These are phyloP conservation scores for Fragilariopsis cylindrus DNA, from an alignment of 108 stramenopile genomes.

Conservation along the genomic window DNA sequence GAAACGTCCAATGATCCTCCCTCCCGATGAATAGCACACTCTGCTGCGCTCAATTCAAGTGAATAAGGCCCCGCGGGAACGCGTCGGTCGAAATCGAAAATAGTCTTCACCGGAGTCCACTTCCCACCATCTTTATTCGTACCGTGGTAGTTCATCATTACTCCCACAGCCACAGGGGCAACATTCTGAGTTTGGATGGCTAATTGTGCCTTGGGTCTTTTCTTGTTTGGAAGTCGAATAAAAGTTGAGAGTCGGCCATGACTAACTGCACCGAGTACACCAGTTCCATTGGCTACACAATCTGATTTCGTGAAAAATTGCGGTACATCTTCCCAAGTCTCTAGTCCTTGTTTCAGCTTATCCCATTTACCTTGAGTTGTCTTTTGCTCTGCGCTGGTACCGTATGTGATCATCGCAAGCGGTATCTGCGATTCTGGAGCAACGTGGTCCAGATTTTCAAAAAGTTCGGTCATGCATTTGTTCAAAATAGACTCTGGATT, in stretches of 20 bases:
- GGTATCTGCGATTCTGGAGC: slow-evolving; percentile 74
- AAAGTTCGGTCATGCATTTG: slow-evolving; percentile 54
- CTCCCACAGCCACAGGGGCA: slow-evolving; percentile 72
- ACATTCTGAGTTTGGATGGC: slow-evolving; percentile 71
- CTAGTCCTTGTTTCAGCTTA: slow-evolving; percentile 42
- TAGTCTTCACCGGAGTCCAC: slow-evolving; percentile 73
- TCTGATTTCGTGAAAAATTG: slow-evolving; percentile 57
- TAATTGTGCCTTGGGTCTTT: slow-evolving; percentile 54
- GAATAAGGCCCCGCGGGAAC: slow-evolving; percentile 85
- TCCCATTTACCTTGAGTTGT: slow-evolving; percentile 39
- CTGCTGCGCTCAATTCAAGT: slow-evolving; percentile 76
- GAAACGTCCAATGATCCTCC: slow-evolving; percentile 19
- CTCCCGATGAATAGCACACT: slow-evolving; percentile 65
- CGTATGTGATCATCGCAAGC: slow-evolving; percentile 68
- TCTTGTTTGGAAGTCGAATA: slow-evolving; percentile 50
- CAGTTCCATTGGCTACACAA: slow-evolving; percentile 65
- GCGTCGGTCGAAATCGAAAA: slow-evolving; percentile 91
- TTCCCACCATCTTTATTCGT: slow-evolving; percentile 35
- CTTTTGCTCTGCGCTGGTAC: slow-evolving; percentile 54
- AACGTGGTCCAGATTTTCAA: slow-evolving; percentile 51
- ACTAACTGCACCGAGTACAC: slow-evolving; percentile 73
- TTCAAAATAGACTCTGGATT: slow-evolving; percentile 54
- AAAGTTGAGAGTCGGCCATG: slow-evolving; percentile 58
- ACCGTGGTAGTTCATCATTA: slow-evolving; percentile 72
- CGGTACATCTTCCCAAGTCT: slow-evolving; percentile 70